These are phyloP conservation scores for Grosmannia serpens DNA, from an alignment of 2,329 filamentous ascomycete species.

Conservation along the genomic window DNA sequence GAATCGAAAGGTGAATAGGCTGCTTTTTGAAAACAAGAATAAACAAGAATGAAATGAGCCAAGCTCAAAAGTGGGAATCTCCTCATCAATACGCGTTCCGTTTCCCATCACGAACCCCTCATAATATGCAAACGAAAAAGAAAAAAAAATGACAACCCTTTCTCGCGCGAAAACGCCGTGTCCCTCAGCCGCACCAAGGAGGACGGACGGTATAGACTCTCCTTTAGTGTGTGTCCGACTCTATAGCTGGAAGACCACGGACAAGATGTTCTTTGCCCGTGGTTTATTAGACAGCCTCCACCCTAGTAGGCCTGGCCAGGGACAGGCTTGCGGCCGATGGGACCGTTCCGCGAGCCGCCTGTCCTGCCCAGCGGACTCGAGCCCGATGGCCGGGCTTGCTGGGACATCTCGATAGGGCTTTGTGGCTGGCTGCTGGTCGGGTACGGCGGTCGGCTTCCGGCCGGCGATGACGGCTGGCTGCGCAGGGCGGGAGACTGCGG, in stretches of 20 bases:
- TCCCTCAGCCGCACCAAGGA: not conserved
- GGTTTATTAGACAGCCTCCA: too few species aligned
- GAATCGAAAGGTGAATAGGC: not conserved
- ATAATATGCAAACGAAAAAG: not conserved
- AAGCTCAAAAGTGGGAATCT: not conserved
- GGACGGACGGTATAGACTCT: not conserved
- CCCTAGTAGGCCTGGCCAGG: constrained; percentile 40
- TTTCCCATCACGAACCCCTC: not conserved
- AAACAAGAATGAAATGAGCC: constrained; percentile 1
- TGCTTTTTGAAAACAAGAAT: not conserved
- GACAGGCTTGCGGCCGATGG: constrained; percentile 43
- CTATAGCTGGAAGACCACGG: not conserved
- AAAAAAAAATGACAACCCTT: not conserved
- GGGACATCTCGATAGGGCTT: constrained; percentile 18
- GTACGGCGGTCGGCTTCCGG: constrained; percentile 21
- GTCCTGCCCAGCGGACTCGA: constrained; percentile 31
- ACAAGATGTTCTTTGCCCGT: too few species aligned
- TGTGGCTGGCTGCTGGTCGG: constrained; percentile 20
- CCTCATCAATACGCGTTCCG: not conserved
- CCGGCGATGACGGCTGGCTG: constrained; percentile 14
- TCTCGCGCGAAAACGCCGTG: not conserved
- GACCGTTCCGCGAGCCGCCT: constrained; percentile 21
- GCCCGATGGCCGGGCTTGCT: constrained; percentile 31
- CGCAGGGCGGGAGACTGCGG: constrained; percentile 15
- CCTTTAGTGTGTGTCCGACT: too few species aligned